These are phyloP conservation scores for Loxodes magnus DNA, from an alignment of 73 alveolate species.

Conservation along the genomic window DNA sequence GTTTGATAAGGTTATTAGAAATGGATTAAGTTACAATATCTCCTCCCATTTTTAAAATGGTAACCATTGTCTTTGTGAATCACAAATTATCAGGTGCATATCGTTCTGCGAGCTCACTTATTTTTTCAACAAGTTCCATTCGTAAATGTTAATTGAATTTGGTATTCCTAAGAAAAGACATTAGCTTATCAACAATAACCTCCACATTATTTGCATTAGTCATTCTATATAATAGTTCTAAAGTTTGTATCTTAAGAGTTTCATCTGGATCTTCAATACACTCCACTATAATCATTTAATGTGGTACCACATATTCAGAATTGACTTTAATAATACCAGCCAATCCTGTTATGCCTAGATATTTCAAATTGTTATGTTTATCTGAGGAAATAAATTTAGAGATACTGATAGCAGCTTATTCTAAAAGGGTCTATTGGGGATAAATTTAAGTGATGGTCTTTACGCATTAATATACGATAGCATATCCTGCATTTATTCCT, in stretches of 20 bases:
- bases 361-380: neutral
- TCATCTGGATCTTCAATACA: conserved; percentile 97
- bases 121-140: conserved; percentile 71
- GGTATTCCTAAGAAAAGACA: conserved; percentile 67
- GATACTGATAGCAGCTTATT: conserved; percentile 80
- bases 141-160: conserved; percentile 64
- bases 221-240: conserved; percentile 92
- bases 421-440: conserved; percentile 81
- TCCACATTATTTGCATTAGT: conserved; percentile 91
- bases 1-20: conserved; percentile 54
- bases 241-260: conserved; percentile 91
- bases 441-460: conserved; percentile 81
- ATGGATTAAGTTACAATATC: conserved; percentile 76
- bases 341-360: conserved; percentile 49
- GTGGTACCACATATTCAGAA: conserved; percentile 87
- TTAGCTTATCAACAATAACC: conserved; percentile 87
- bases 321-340: conserved; percentile 69
- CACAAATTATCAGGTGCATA: conserved; percentile 80
- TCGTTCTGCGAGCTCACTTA: conserved; percentile 68
- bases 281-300: conserved; percentile 93
- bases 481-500: conserved; percentile 92
- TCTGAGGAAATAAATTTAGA: conserved; percentile 33
- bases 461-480: conserved; percentile 92
- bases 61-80: conserved; percentile 86
- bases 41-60: conserved; percentile 75